A percentile compares a stretch with the other conserved stretches of the same genome.
Evolutionary conservation across 179 eudicot species (phyloP).

Genomic region (Pouteria campechiana): DNA sequence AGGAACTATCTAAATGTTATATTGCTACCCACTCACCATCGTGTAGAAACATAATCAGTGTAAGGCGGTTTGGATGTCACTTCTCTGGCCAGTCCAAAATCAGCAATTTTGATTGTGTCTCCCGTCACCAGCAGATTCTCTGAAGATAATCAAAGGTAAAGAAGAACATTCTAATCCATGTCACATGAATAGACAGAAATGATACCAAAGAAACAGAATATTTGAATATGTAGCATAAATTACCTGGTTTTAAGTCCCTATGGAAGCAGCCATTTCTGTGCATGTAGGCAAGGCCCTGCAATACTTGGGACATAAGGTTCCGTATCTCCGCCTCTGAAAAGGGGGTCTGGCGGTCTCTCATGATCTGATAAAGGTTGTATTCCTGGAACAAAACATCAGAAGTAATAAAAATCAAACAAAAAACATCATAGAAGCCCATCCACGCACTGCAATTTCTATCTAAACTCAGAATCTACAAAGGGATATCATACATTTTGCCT

Average conservation of each 20-base stretch:
- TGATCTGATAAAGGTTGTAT: constrained; percentile 74
- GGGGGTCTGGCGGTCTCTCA: constrained; percentile 57
- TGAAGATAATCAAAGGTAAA: constrained; percentile 15
- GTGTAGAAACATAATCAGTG: constrained; percentile 94
- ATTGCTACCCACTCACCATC: constrained; percentile 52
- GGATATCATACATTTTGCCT: no score
- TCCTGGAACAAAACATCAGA: constrained; percentile 33
- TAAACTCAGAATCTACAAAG: no score
- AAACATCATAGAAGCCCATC: not conserved
- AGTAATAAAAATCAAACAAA: constrained; percentile 3
- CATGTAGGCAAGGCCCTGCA: constrained; percentile 83
- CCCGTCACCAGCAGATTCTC: constrained; percentile 88
- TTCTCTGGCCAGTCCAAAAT: constrained; percentile 93
- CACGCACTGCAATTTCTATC: no score
- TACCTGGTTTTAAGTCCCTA: constrained; percentile 96
- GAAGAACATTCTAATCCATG: no score
- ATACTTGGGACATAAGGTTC: constrained; percentile 55
- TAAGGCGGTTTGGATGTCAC: constrained; percentile 77
- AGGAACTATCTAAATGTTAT: not conserved
- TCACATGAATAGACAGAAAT: no score
- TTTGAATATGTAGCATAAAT: constrained; percentile 1
- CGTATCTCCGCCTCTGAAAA: constrained; percentile 81
- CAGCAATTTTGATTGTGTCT: constrained; percentile 74
- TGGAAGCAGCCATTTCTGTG: constrained; percentile 86
- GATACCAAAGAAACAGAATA: constrained; percentile 2